These are phyloP conservation scores for Filosporella fistucella DNA, from an alignment of 495 filamentous ascomycete species.

Conservation along the genomic window DNA sequence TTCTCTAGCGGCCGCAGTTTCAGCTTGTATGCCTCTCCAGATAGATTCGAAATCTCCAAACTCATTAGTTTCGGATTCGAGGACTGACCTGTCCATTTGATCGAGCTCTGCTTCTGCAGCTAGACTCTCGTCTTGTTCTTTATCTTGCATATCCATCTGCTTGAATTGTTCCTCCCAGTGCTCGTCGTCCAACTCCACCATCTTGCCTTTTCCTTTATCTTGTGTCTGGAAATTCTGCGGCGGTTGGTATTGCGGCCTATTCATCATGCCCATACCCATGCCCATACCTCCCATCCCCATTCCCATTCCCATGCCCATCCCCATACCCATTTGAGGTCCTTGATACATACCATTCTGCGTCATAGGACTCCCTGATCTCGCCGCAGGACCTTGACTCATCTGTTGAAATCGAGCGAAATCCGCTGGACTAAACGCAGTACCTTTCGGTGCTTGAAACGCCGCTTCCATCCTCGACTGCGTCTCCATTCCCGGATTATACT, in stretches of 20 bases:
- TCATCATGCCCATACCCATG: slow-evolving; percentile 39
- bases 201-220: slow-evolving; percentile 83
- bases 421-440: slow-evolving; percentile 68
- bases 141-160: slow-evolving; percentile 72
- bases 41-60: slow-evolving; percentile 86
- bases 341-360: slow-evolving; percentile 33
- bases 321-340: slow-evolving; percentile 52
- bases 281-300: slow-evolving; percentile 31
- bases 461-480: slow-evolving; percentile 77
- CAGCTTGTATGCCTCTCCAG: slow-evolving; percentile 83
- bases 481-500: slow-evolving; percentile 56
- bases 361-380: slow-evolving; percentile 53
- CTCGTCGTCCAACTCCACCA: slow-evolving; percentile 88
- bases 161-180: slow-evolving; percentile 97
- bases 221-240: slow-evolving; percentile 30
- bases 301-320: slow-evolving; percentile 35
- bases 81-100: slow-evolving; percentile 81
- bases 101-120: slow-evolving; percentile 88
- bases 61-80: slow-evolving; percentile 49
- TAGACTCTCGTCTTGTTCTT: slow-evolving; percentile 39
- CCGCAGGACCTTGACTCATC: slow-evolving; percentile 50
- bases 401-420: slow-evolving; percentile 86
- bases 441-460: slow-evolving; percentile 58
- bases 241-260: slow-evolving; percentile 34
- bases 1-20: slow-evolving; percentile 66